Conservation (phyloP, 192 early-diverging fungal species). For the Entomortierella parvispora region DNA sequence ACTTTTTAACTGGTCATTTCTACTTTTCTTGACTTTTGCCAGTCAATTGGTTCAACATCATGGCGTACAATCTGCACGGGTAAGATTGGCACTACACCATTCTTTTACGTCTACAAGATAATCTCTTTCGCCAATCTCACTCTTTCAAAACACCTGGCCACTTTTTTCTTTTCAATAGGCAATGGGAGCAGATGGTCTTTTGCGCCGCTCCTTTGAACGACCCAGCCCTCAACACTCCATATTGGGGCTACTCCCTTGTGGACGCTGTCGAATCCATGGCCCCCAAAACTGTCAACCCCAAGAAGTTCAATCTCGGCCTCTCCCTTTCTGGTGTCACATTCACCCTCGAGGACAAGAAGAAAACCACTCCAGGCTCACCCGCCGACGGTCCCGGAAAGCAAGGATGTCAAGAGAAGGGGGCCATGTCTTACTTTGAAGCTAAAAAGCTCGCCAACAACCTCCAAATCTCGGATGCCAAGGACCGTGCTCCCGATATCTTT, state of each 20-base stretch:
- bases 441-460: slow-evolving; percentile 6
- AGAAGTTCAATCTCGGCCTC: slow-evolving; percentile 38
- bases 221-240: slow-evolving; percentile 14
- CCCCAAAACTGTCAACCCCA: slow-evolving; percentile 25
- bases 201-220: slow-evolving; percentile 31
- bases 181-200: slow-evolving; percentile 29
- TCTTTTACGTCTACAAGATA: background rate
- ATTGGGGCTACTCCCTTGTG: slow-evolving; percentile 25
- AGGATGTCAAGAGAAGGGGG: slow-evolving; percentile 34
- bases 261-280: slow-evolving; percentile 33
- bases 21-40: background rate
- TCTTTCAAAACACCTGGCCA: too few relatives aligned
- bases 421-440: slow-evolving; percentile 36
- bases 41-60: slow-evolving; percentile 42
- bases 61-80: slow-evolving; percentile 38
- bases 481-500: background rate
- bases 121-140: background rate
- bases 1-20: too few relatives aligned
- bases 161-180: background rate
- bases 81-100: too few relatives aligned
- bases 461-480: background rate
- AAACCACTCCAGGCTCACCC: slow-evolving; percentile 18
- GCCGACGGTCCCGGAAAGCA: slow-evolving; percentile 15
- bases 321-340: slow-evolving; percentile 35
- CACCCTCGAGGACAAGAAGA: slow-evolving; percentile 20